Percentiles rank a stretch among this genome's conserved stretches.
Conservation (phyloP, 495 filamentous ascomycete genomes). For the Aspergillus funiculosus region DNA sequence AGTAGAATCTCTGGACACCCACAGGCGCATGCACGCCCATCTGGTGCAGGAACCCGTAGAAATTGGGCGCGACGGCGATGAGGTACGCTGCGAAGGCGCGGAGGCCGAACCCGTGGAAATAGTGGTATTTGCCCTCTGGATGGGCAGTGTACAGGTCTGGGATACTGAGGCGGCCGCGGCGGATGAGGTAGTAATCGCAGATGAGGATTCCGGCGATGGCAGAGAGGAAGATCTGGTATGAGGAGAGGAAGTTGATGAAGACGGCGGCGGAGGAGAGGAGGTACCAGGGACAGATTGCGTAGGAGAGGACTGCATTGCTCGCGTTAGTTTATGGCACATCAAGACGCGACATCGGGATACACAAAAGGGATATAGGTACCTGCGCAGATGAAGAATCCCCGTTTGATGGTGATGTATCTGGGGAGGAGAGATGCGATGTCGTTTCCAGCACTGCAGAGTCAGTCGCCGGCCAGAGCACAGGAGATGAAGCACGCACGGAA, state of each 20-base stretch:
- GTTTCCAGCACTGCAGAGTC: slow-evolving; percentile 19
- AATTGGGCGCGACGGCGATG: slow-evolving; percentile 27
- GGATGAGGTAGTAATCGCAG: slow-evolving; percentile 32
- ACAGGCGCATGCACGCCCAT: slow-evolving; percentile 32
- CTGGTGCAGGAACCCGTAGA: slow-evolving; percentile 35
- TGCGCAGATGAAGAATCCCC: slow-evolving; percentile 29
- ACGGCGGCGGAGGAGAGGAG: slow-evolving; percentile 25
- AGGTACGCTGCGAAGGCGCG: slow-evolving; percentile 26
- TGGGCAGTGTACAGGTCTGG: slow-evolving; percentile 24
- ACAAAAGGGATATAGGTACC: slow-evolving; percentile 2
- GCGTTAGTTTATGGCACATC: not conserved
- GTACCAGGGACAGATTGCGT: slow-evolving; percentile 33
- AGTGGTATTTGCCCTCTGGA: slow-evolving; percentile 19
- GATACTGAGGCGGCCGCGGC: slow-evolving; percentile 24
- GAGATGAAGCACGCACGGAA: slow-evolving; percentile 18
- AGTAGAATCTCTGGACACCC: slow-evolving; percentile 30
- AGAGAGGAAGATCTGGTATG: slow-evolving; percentile 32
- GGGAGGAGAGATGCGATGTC: slow-evolving; percentile 30
- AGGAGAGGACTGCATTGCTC: slow-evolving; percentile 21
- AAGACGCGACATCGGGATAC: not conserved
- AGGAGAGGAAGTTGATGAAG: slow-evolving; percentile 31
- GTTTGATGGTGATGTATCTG: slow-evolving; percentile 27
- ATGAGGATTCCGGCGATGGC: slow-evolving; percentile 28
- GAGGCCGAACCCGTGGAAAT: slow-evolving; percentile 21
- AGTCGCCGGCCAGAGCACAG: not conserved